Conservation (phyloP, 2,329 filamentous ascomycete genomes). For the Juglanconis juglandina region DNA sequence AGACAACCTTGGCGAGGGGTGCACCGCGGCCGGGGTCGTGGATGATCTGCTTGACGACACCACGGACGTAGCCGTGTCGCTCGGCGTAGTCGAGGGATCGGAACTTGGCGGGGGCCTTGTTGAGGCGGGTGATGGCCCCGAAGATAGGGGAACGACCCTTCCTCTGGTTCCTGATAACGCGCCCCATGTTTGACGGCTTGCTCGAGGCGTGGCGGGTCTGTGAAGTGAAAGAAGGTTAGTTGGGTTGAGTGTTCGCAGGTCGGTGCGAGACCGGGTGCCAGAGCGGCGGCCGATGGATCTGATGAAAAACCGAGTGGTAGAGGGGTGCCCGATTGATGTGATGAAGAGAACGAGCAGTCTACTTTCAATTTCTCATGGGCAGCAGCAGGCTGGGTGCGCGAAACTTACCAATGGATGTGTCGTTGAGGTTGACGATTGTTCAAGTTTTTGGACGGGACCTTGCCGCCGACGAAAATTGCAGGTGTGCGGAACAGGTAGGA, state of each 20-base stretch:
- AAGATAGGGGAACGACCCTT: conserved; percentile 59
- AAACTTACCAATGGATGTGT: conserved; percentile 17
- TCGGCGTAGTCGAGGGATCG: conserved; percentile 94
- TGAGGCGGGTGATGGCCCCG: conserved; percentile 80
- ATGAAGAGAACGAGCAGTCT: not conserved
- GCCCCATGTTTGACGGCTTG: conserved; percentile 46
- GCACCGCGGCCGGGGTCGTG: conserved; percentile 98
- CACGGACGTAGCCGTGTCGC: conserved; percentile 95
- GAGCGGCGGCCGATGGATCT: not conserved
- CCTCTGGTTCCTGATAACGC: conserved; percentile 65
- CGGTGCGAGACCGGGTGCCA: not conserved
- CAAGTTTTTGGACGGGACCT: not conserved
- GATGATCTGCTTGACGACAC: conserved; percentile 98
- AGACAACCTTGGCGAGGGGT: conserved; percentile 92
- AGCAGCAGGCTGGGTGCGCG: not conserved
- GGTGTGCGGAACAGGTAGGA: conserved; percentile 1
- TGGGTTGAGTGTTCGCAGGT: not conserved
- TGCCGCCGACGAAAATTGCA: conserved; percentile 3
- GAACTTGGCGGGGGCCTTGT: conserved; percentile 95
- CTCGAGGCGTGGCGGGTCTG: conserved; percentile 18
- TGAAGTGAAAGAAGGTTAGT: conserved; percentile 8
- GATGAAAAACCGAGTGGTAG: not conserved
- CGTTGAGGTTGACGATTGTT: conserved; percentile 5
- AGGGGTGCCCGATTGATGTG: not conserved
- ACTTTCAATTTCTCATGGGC: not conserved